Percentiles rank a stretch among this genome's conserved stretches.
Evolutionary conservation across 1,139 yeast species (phyloP).

Genomic region (Geotrichum carabidarum): DNA sequence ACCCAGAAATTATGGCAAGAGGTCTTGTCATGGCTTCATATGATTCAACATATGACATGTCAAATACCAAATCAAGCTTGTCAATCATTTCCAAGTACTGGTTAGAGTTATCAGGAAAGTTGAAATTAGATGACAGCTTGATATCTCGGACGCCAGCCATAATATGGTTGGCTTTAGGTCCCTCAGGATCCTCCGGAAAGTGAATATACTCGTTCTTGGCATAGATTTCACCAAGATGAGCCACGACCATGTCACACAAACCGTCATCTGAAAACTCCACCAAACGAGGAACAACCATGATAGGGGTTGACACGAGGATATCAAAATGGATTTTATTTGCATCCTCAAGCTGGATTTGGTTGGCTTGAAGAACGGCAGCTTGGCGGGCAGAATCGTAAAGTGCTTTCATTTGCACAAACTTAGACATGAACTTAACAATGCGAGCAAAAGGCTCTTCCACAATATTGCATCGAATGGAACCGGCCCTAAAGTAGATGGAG

Average conservation of each 20-base stretch:
- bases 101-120: slow-evolving; percentile 42
- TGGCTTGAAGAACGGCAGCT: slow-evolving; percentile 70
- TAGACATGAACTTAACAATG: slow-evolving; percentile 61
- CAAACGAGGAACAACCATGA: slow-evolving; percentile 67
- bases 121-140: slow-evolving; percentile 55
- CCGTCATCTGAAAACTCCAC: slow-evolving; percentile 22
- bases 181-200: slow-evolving; percentile 27
- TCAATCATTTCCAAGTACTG: slow-evolving; percentile 67
- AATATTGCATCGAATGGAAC: slow-evolving; percentile 68
- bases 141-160: slow-evolving; percentile 73
- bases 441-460: slow-evolving; percentile 74
- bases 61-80: slow-evolving; percentile 60
- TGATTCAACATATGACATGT: slow-evolving; percentile 51
- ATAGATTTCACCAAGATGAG: slow-evolving; percentile 78
- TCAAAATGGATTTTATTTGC: slow-evolving; percentile 66
- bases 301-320: slow-evolving; percentile 72
- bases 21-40: slow-evolving; percentile 42
- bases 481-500: slow-evolving; percentile 60
- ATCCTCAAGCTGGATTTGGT: slow-evolving; percentile 58
- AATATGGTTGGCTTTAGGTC: slow-evolving; percentile 42
- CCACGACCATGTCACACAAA: slow-evolving; percentile 56
- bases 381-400: slow-evolving; percentile 83
- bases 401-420: slow-evolving; percentile 79
- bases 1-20: slow-evolving; percentile 52
- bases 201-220: slow-evolving; percentile 56